phyloP scores from a whole-genome alignment of 169 alveolate species.

The Eimeria necatrix region DNA sequence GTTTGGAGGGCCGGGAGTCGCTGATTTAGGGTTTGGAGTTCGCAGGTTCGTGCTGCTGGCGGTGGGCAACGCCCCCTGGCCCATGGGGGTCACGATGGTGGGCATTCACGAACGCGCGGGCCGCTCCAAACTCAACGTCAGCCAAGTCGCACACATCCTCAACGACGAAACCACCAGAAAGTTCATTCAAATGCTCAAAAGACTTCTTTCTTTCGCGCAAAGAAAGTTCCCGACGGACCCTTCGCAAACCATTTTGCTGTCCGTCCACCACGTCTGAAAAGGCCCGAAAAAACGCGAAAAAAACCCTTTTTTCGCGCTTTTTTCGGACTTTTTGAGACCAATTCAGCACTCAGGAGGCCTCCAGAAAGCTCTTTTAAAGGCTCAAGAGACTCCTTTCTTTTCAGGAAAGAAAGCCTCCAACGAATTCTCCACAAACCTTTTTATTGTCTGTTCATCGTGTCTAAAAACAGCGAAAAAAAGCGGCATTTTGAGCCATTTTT shows the following conservation, averaged over 20 bases:
- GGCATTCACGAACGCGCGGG: slow-evolving; percentile 97
- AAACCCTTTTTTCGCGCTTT: too few species aligned
- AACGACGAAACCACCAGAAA: slow-evolving; percentile 95
- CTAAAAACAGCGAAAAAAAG: background rate
- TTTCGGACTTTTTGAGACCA: too few species aligned
- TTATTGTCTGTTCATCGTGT: slow-evolving; percentile 49
- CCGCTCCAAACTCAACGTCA: slow-evolving; percentile 91
- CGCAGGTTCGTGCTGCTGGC: slow-evolving; percentile 93
- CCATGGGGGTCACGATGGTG: slow-evolving; percentile 97
- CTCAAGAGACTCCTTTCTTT: too few species aligned
- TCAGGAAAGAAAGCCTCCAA: too few species aligned
- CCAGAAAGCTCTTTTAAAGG: too few species aligned
- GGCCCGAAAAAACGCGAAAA: too few species aligned
- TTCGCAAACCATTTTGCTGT: slow-evolving; percentile 74
- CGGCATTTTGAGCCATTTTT: too few species aligned
- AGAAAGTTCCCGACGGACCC: slow-evolving; percentile 78
- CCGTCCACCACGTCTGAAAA: slow-evolving; percentile 61
- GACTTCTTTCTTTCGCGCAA: slow-evolving; percentile 91
- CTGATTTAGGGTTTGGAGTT: background rate
- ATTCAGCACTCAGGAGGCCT: too few species aligned
- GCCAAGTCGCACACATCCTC: slow-evolving; percentile 94
- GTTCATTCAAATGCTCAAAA: slow-evolving; percentile 92
- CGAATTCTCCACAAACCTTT: background rate
- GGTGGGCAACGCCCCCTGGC: slow-evolving; percentile 96
- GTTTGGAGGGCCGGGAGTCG: too few species aligned